Evolutionary conservation across 805 yeast species (phyloP), one percentile per base, ranked within the genome.

Genomic region (Scheffersomyces stipitis): DNA sequence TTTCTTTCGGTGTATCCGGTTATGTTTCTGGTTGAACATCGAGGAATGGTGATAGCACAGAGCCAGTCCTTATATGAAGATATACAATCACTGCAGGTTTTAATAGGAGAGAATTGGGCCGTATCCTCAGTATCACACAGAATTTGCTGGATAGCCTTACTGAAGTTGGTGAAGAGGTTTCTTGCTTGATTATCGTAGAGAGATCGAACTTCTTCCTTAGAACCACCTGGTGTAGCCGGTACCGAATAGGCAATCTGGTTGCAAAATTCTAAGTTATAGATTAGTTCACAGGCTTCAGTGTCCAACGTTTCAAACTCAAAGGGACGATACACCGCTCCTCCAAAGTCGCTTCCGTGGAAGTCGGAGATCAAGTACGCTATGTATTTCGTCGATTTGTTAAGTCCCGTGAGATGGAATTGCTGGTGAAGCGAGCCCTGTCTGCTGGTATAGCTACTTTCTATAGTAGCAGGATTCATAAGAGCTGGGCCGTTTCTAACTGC

Each of bases 21-120:
- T 6, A 62, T 42, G 5, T 74, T 54, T 10, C 56, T 45, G 10
- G 83, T 80, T 1, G 86, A 71, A 51, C 99, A 91, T 20, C 97
- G 68, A 0, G 98, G 98, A 4, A 91, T 86, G 0, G 88, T 70
- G 3, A 88, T 87, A 0, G 95, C 73, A 62, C 99, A 91, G 14
- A 93, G 71, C 99, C 99, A 91, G 49, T 81, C 72, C 49, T 78
- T 80, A 58, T 91, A 91, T 1, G 90, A 72, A 2, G 56, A 46
- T 1, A 73, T 71, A 56, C 99, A 91, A 51, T 86, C 80, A 10
- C 66, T 71, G 53, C 99, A 91, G 0, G 83, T 70, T 26, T 78
- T 58, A 16, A 91, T 52, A 7, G 95, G 87, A 1, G 96, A 86
- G 58, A 75, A 91, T 4, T 78, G 52, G 2, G 87, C 73, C 41